phyloP scores from a whole-genome alignment of 177 flowering plant genomes.

The Tripterygium wilfordii region DNA sequence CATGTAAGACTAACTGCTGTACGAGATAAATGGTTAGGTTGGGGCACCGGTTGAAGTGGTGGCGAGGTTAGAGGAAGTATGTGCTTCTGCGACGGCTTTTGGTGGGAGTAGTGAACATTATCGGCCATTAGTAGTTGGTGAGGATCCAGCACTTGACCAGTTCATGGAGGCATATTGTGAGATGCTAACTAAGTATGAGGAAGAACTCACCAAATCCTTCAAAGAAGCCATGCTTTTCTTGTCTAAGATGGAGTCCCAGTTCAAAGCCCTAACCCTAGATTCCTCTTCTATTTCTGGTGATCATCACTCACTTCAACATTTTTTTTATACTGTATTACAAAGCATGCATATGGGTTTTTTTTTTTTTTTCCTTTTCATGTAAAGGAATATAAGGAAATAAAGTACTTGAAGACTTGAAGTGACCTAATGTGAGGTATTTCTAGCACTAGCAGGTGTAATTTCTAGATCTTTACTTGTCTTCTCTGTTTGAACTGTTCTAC shows the following conservation, averaged over 20 bases:
- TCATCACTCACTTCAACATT: constrained; percentile 2
- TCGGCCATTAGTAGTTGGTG: constrained; percentile 39
- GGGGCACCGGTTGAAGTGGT: constrained; percentile 96
- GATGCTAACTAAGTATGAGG: constrained; percentile 88
- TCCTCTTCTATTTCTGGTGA: constrained; percentile 51
- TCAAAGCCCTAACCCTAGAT: constrained; percentile 68
- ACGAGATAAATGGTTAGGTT: no score
- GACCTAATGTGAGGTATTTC: no score
- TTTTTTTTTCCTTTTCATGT: constrained; percentile 1
- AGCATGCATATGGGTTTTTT: not conserved
- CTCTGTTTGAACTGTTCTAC: no score
- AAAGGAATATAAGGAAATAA: no score
- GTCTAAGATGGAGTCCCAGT: constrained; percentile 71
- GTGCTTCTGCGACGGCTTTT: constrained; percentile 38
- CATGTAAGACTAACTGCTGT: no score
- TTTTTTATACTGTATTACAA: not conserved
- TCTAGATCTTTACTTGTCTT: no score
- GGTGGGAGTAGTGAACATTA: no score
- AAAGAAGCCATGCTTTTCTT: constrained; percentile 93
- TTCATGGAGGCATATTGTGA: constrained; percentile 99
- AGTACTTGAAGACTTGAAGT: no score
- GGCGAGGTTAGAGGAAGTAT: constrained; percentile 69
- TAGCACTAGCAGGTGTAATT: no score
- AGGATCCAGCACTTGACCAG: constrained; percentile 94
- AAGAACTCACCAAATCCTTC: constrained; percentile 88